These are phyloP conservation scores for Ophiostoma novo-ulmi DNA, from an alignment of 2,329 filamentous ascomycete genomes.

Conservation along the genomic window DNA sequence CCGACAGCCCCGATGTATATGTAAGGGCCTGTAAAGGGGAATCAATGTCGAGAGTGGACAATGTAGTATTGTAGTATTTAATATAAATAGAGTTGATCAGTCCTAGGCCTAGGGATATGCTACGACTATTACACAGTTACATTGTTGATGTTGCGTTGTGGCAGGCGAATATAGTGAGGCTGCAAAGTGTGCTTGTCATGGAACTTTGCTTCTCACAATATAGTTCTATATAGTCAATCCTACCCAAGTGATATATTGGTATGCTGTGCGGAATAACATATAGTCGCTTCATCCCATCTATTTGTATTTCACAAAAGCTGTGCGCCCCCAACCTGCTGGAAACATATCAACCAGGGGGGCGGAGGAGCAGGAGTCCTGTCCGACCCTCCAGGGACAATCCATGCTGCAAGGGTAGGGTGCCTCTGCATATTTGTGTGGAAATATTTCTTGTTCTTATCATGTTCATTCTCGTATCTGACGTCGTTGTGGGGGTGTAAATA, in stretches of 20 bases:
- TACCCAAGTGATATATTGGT: background rate
- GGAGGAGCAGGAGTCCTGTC: slow-evolving; percentile 2
- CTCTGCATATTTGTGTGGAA: background rate
- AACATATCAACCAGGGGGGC: background rate
- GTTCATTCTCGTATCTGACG: background rate
- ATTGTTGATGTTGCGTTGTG: background rate
- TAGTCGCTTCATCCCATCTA: background rate
- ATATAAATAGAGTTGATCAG: slow-evolving; percentile 1
- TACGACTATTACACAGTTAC: background rate
- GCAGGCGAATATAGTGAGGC: background rate
- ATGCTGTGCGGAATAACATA: background rate
- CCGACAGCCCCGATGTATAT: background rate
- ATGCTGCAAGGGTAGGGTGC: background rate
- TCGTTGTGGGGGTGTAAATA: background rate
- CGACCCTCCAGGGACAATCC: background rate
- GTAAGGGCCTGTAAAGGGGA: slow-evolving; percentile 3
- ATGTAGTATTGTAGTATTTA: background rate
- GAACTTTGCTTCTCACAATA: too few species aligned
- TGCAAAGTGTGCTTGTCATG: background rate
- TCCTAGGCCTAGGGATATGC: too few species aligned
- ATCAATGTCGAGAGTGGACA: background rate
- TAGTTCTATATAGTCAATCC: background rate
- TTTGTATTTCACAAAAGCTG: background rate
- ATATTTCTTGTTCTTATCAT: background rate
- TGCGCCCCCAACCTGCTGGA: slow-evolving; percentile 1